Evolutionary conservation across 768 basidiomycete genomes (phyloP), one percentile per base, ranked within the genome.

Genomic region (Clitopilus passeckerianus): DNA sequence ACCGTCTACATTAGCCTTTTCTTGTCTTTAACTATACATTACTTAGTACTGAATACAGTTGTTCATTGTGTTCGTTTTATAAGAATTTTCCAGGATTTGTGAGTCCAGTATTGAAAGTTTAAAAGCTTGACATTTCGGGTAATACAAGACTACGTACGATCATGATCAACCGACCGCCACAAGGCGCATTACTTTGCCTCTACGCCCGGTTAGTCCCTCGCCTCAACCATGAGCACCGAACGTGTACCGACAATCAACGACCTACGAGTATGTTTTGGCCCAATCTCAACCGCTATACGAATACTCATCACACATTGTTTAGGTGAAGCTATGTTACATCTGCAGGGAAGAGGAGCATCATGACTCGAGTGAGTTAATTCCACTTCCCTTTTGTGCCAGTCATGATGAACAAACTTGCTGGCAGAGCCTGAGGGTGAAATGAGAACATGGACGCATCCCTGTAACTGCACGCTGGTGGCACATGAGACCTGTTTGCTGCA

Each of bases 301-400:
- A 53, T 24, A 23, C 34, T 61, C 6, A 53, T 24, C 27, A 35
- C n/a, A 52, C 24, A 23, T 34, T 34, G 15, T 46, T 12, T 59
- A 81, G 79, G 83, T 91, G 61, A 92, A 91, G 69, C 75, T 89
- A 10, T 92, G 90, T 63, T 92, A 89, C 69, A 91, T 92, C 59
- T 92, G 90, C 65, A 75, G 87, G 30, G 90, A 91, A 64, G 89
- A 90, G 68, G 89, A 90, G 60, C 71, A 61, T 1, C 75, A 77
- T 59, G 83, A 83, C 53, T 70, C 80, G 74, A 64, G 75, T 77
- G 60, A 57, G 72, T 63, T 18, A 69, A 59, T 14, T 44, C 9
- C 50, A 27, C 34, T 34, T 1, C 34, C 35, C 16, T 41, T 41
- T 41, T 53, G 23, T 33, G 41, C 5, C 23, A 27, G 34, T 16